Percentiles rank a stretch among this genome's conserved stretches.
phyloP scores from a whole-genome alignment of 1,284 basidiomycete species.

The Microbotryomycetes sp. region DNA sequence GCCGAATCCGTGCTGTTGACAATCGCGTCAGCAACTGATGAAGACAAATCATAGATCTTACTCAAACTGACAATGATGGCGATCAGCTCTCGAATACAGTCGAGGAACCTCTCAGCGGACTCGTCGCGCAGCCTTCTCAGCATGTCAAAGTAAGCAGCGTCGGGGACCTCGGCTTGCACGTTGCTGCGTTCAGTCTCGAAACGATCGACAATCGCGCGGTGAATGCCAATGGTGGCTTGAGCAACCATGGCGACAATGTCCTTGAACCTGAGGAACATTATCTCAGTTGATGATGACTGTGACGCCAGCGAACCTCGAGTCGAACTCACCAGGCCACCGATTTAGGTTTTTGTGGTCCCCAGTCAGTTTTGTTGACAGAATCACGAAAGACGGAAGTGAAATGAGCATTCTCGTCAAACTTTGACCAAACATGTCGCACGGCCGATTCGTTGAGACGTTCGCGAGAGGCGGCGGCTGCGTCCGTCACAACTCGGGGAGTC shows the following conservation, averaged over 20 bases:
- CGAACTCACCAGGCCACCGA: constrained; percentile 20
- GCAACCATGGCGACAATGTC: constrained; percentile 22
- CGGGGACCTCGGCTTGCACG: not conserved
- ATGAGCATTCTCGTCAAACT: constrained; percentile 14
- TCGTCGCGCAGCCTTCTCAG: constrained; percentile 11
- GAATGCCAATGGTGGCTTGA: constrained; percentile 20
- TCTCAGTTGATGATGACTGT: no score
- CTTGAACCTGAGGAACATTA: constrained; percentile 25
- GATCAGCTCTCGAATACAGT: constrained; percentile 8
- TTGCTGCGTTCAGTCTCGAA: constrained; percentile 8
- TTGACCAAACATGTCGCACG: constrained; percentile 15
- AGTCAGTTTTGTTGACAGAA: constrained; percentile 4
- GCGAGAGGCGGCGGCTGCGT: constrained; percentile 21
- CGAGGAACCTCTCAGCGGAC: constrained; percentile 17
- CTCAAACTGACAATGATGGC: constrained; percentile 1
- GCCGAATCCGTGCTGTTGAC: not conserved
- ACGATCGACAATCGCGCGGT: constrained; percentile 2
- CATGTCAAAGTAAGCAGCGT: constrained; percentile 11
- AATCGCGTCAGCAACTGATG: no score
- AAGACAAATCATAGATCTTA: not conserved
- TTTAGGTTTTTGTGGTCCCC: constrained; percentile 4
- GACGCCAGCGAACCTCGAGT: no score
- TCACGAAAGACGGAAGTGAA: constrained; percentile 13
- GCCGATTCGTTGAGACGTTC: constrained; percentile 1
- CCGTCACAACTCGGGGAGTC: not conserved